These are phyloP conservation scores for Saccharomyces jurei DNA, from an alignment of 805 yeast species.

Conservation along the genomic window DNA sequence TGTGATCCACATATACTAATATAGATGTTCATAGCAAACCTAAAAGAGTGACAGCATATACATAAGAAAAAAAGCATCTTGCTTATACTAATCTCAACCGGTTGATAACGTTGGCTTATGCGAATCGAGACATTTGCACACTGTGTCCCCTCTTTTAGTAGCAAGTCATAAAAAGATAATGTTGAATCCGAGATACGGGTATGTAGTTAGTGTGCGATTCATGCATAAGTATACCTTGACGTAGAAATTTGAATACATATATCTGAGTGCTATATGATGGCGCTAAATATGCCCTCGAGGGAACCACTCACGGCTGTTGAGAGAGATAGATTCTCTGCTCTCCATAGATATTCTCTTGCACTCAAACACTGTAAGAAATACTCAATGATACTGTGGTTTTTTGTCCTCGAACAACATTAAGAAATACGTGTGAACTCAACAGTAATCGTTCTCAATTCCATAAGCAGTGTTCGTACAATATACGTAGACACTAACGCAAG, in stretches of 20 bases:
- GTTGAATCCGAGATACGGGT: neutral
- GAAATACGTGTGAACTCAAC: neutral
- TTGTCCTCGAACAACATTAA: too few species aligned
- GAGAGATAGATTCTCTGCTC: too few species aligned
- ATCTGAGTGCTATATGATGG: neutral
- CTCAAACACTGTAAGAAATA: too few species aligned
- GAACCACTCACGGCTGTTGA: neutral
- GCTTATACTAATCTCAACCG: neutral
- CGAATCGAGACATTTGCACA: neutral
- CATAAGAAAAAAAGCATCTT: too few species aligned
- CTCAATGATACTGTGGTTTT: neutral
- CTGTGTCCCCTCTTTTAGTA: neutral
- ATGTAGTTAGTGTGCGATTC: neutral
- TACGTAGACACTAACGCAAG: neutral
- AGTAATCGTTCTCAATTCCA: neutral
- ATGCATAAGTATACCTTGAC: neutral
- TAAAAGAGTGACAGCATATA: too few species aligned
- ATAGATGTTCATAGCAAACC: neutral
- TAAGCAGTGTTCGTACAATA: neutral
- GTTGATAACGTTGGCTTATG: neutral
- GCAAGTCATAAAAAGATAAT: neutral
- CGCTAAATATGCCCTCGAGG: neutral
- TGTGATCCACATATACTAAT: neutral
- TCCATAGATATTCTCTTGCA: too few species aligned
- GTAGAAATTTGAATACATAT: neutral